Evolutionary conservation across 441 rosid genomes (phyloP), one percentile per base, ranked within the genome.

Genomic region (Bruguiera hainesii): DNA sequence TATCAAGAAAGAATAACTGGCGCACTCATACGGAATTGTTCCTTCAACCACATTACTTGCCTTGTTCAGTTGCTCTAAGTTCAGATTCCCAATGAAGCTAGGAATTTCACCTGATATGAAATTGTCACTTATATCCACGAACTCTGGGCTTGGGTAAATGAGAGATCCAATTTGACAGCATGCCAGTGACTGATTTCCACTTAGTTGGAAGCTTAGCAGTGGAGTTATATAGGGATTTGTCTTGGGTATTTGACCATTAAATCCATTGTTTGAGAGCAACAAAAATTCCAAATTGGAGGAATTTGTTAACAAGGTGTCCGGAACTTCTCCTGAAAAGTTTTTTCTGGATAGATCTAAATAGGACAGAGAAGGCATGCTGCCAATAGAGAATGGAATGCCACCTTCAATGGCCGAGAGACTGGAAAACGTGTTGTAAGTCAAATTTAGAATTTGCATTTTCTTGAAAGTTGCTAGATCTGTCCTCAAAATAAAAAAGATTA

Each of bases 31-130:
- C 2, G 56, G n/a, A 21, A 63, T 48, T 48, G 29, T 49, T 15
- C 66, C 66, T 63, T 48, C 25, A 8, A 63, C n/a, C 7, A 1
- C 25, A 19, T 63, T 63, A 25, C 26, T 15, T 19, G 25, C 18
- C 56, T 28, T 63, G 21, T 3, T 63, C 3, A 63, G 7, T 25
- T 26, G 4, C 1, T 1, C 0, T 3, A 18, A 6, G 1, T 3
- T n/a, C 2, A 49, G 15, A 6, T 7, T 20, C 29, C 42, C 42
- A 18, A 26, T 20, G 9, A 35, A 35, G n/a, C 50, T 20, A 9
- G 64, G 50, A 20, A 60, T 60, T 49, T 20, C 50, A 60, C 64
- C 51, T 35, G 64, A 20, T 18, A 60, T 60, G 50, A 10, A 35
- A n/a, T 60, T 60, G 30, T 13, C 18, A 21, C 30, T 21, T 8